Base-by-base conservation (phyloP, 306 rosid species). In the Heteromeles arbutifolia region DNA sequence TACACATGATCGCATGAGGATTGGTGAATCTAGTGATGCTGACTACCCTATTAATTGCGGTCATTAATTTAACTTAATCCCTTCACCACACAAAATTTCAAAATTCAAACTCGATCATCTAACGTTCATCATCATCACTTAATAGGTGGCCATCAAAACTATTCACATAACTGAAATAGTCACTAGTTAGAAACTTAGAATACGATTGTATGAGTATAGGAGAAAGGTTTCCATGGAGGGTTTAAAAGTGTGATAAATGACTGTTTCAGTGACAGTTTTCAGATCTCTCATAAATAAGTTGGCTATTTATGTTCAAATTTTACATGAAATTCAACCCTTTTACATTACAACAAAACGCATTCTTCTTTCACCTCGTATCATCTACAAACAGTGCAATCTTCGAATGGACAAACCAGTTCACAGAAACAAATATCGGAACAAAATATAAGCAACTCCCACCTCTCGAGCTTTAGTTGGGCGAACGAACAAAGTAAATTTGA, bases 361-460 rank as follows among this genome's bases (percentile, higher is more conserved):
- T 44, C 34, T 26, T 19, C 24, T 29, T 65, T 62, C n/a, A 31
- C 48, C 77, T 58, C 58, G 69, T 62, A 74, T 21, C 48, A 62
- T 74, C 77, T 74, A 74, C 70, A 62, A 21, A 59, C 28, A 43
- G 65, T 34, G 77, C 45, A 62, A 11, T 31, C 77, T 74, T 44
- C 77, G 63, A 74, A 44, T 3, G 69, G 59, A 44, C 61, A 74
- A 26, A 74, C 77, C 67, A 62, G 31, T 44, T 11, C 59, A 44
- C 44, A 28, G 15, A 26, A 59, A 58, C 15, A 58, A 18, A 61
- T 0, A 26, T 28, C 58, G 6, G 43, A 74, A 18, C 68, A 73
- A 41, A 61, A 43, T 44, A 61, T 61, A 26, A 74, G 5, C 7
- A 25, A 62, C 66, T 18, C 77, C 69, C 77, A 64, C 77, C 34